Evolutionary conservation across 192 early-diverging fungal genomes (phyloP), one percentile per base, ranked within the genome.

Genomic region (Entomortierella parvispora): DNA sequence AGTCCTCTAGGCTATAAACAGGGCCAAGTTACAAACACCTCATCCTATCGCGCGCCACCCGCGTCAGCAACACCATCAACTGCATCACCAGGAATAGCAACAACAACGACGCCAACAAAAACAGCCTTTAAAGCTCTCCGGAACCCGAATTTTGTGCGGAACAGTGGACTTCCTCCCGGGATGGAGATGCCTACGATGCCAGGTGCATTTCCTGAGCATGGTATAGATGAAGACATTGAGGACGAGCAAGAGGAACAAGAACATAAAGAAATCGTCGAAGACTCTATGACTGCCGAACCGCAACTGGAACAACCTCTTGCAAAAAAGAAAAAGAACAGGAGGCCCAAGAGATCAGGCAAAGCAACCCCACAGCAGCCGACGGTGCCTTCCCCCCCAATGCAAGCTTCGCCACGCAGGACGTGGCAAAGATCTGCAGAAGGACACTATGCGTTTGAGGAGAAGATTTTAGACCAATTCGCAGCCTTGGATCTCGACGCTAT

Each of bases 111-210:
- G 3, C 23, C 51, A 25, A 14, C 42, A 18, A 66, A 67, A 32
- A 32, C 42, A 4, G 53, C 33, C 12, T 68, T 64, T 32, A 77
- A 56, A 55, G 74, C 65, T 5, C 15, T 25, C 11, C 51, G 74
- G 11, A 77, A 77, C 23, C 74, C 65, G 12, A 48, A 32, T 3
- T 77, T 68, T 26, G 20, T 77, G 60, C 53, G 68, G 54, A 77
- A 60, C 26, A 29, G 47, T 26, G 65, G 54, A 4, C 0, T 59
- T 32, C 23, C 46, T 2, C 60, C 46, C n/a, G 65, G 34, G 3
- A 23, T 22, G n/a, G 37, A 40, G 12, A 20, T 12, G 12, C 31
- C 32, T n/a, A 37, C 43, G 46, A 28, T 52, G 22, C n/a, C 28
- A 20, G 18, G 34, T 0, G 54, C 14, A 14, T 5, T 25, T 15